Conservation (phyloP, 1,284 basidiomycete genomes). For the Pascua guehoae region DNA sequence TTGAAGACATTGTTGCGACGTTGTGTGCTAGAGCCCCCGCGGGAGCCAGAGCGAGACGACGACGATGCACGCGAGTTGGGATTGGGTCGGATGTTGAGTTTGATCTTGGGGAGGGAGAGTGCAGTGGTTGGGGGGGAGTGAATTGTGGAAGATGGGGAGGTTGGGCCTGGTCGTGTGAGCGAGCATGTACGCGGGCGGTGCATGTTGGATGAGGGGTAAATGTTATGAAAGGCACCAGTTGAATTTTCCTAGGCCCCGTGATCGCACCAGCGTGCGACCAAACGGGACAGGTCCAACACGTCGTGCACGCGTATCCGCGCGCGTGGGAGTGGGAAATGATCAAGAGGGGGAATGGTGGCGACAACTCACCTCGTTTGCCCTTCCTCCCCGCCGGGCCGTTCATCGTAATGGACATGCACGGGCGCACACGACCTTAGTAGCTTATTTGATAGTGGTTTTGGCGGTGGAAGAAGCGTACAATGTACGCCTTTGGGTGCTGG, state of each 20-base stretch:
- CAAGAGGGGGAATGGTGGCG: background rate
- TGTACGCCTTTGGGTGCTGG: constrained; percentile 13
- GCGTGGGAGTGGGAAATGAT: background rate
- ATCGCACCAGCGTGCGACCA: background rate
- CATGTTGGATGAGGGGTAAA: background rate
- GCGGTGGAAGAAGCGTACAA: constrained; percentile 9
- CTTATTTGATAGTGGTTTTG: constrained; percentile 24
- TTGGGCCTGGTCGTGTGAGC: constrained; percentile 26
- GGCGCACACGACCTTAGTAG: background rate
- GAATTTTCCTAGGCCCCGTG: constrained; percentile 1
- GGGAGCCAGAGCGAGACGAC: constrained; percentile 5
- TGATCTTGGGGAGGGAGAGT: constrained; percentile 19
- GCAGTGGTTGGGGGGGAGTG: constrained; percentile 13
- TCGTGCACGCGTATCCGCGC: too few relatives aligned
- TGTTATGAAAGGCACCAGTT: background rate
- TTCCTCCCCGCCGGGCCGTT: constrained; percentile 19
- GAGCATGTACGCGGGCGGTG: background rate
- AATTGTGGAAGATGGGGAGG: constrained; percentile 17
- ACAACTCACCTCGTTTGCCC: constrained; percentile 23
- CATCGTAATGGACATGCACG: constrained; percentile 20
- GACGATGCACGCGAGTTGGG: constrained; percentile 9
- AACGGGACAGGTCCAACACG: background rate
- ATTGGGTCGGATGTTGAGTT: constrained; percentile 15
- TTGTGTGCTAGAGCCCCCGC: constrained; percentile 4
- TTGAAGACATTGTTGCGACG: constrained; percentile 9